A percentile compares a stretch with the other conserved stretches of the same genome.
phyloP scores from a whole-genome alignment of 441 rosid species.

The Biscutella auriculata region DNA sequence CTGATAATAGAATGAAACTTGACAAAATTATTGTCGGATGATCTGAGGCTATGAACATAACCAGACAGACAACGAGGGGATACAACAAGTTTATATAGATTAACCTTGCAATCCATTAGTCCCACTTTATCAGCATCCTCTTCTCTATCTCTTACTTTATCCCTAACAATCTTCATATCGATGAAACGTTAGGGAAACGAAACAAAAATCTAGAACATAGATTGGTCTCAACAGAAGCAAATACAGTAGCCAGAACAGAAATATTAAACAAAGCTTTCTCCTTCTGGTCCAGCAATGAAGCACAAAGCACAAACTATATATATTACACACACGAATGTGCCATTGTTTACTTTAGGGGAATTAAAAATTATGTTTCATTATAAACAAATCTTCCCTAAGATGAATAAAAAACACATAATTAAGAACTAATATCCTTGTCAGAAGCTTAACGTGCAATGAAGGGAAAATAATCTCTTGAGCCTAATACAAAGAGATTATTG shows the following conservation, averaged over 20 bases:
- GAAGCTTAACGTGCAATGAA: not conserved
- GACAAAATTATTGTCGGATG: not conserved
- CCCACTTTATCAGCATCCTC: constrained; percentile 34
- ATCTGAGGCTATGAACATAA: too few species aligned
- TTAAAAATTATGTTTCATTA: not conserved
- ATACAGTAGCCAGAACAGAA: not conserved
- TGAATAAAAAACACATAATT: not conserved
- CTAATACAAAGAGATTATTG: too few species aligned
- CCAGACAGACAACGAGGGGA: not conserved
- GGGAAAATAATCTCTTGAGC: not conserved
- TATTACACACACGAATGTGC: constrained; percentile 1
- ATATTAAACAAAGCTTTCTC: not conserved
- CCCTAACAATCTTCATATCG: constrained; percentile 37
- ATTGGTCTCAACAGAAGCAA: not conserved
- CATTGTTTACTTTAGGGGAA: not conserved
- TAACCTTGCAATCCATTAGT: constrained; percentile 86
- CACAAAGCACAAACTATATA: not conserved
- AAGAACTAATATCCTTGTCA: not conserved
- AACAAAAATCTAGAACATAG: not conserved
- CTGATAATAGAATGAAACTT: not conserved
- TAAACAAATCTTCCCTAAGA: not conserved
- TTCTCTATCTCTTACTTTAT: constrained; percentile 40
- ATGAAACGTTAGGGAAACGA: not conserved
- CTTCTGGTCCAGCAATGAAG: not conserved
- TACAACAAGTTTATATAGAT: not conserved